These are phyloP conservation scores for Chaetomium strumarium DNA, from an alignment of 2,329 filamentous ascomycete species.

Conservation along the genomic window DNA sequence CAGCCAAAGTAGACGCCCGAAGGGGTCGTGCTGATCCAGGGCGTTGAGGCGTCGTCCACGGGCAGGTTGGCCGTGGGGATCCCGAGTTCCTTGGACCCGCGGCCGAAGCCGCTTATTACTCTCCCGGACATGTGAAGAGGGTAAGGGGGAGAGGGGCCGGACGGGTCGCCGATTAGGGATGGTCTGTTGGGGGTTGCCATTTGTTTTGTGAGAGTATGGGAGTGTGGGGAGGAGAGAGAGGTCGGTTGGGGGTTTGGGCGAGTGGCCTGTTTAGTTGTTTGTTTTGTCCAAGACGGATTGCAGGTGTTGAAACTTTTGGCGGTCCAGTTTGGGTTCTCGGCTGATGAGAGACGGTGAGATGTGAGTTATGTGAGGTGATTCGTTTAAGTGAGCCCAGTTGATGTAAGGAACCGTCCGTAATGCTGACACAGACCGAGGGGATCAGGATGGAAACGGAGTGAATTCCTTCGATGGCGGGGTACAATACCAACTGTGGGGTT, in stretches of 20 bases:
- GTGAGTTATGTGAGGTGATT: neutral
- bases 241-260: no score
- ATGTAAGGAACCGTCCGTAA: neutral
- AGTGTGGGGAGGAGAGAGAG: neutral
- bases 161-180: conserved; percentile 64
- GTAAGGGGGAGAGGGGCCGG: conserved; percentile 70
- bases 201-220: neutral
- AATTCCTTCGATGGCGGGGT: conserved; percentile 16
- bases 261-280: no score
- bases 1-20: conserved; percentile 94
- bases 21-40: conserved; percentile 57
- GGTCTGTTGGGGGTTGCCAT: conserved; percentile 43
- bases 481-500: neutral
- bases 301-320: neutral
- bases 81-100: conserved; percentile 92
- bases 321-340: no score
- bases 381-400: neutral
- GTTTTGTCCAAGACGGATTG: no score
- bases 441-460: conserved; percentile 11
- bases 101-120: conserved; percentile 88
- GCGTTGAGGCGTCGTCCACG: conserved; percentile 54
- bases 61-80: conserved; percentile 94
- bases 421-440: conserved; percentile 6
- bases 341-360: no score
- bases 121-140: conserved; percentile 78